Percentiles rank a stretch among this genome's conserved stretches.
Evolutionary conservation across 805 yeast genomes (phyloP).

Genomic region (Cephaloascus albidus): DNA sequence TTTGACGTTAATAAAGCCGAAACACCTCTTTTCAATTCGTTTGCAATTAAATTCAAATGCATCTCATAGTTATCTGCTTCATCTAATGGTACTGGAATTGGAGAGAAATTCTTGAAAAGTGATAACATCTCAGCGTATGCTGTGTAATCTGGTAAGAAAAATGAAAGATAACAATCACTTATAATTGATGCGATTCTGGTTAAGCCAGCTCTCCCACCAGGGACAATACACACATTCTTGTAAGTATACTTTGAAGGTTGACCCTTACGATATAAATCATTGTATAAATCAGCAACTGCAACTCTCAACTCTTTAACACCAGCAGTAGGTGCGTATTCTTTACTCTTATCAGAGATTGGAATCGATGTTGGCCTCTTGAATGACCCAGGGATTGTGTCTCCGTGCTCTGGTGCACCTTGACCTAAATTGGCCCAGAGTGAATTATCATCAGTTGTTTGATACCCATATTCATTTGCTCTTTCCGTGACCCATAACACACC

Average conservation of each 20-base stretch:
- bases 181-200: conserved; percentile 54
- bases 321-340: conserved; percentile 54
- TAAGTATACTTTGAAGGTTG: conserved; percentile 44
- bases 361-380: conserved; percentile 41
- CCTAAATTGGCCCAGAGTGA: conserved; percentile 49
- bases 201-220: conserved; percentile 57
- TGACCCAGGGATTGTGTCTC: conserved; percentile 48
- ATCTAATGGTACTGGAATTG: conserved; percentile 52
- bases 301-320: conserved; percentile 45
- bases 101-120: conserved; percentile 51
- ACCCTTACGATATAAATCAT: conserved; percentile 41
- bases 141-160: conserved; percentile 54
- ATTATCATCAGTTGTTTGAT: conserved; percentile 24
- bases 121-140: conserved; percentile 61
- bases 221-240: conserved; percentile 54
- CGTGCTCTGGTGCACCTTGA: conserved; percentile 60
- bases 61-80: conserved; percentile 49
- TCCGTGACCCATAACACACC: conserved; percentile 62
- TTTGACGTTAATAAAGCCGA: conserved; percentile 49
- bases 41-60: conserved; percentile 40
- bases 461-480: conserved; percentile 50
- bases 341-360: conserved; percentile 34
- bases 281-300: conserved; percentile 50
- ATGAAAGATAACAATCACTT: conserved; percentile 48
- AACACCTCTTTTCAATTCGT: conserved; percentile 48